Conservation (phyloP, 164 flowering plant genomes). For the Stephania japonica region DNA sequence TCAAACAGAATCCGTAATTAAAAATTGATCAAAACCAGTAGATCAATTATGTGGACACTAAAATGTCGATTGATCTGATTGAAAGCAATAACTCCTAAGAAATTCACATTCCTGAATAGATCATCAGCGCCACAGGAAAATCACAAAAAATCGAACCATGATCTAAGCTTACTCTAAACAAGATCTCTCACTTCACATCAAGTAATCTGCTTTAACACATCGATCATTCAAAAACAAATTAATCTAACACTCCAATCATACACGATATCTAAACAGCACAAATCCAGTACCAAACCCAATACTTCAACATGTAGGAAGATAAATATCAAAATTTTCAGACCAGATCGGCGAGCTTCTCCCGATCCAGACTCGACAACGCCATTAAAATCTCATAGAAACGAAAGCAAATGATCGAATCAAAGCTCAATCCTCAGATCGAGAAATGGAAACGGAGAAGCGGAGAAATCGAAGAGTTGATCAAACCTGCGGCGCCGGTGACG, state of each 20-base stretch:
- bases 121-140: not conserved
- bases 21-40: not conserved
- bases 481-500: constrained; percentile 92
- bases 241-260: not conserved
- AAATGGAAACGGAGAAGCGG: not conserved
- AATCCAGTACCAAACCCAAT: not conserved
- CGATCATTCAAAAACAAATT: not conserved
- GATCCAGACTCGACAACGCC: not conserved
- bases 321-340: not conserved
- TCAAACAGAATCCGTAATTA: not conserved
- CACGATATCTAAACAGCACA: not conserved
- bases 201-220: not conserved
- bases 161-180: not conserved
- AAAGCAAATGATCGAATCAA: not conserved
- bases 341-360: not conserved
- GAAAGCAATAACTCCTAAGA: not conserved
- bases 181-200: not conserved
- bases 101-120: not conserved
- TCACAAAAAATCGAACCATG: not conserved
- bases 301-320: not conserved
- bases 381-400: not conserved
- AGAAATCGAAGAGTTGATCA: not conserved
- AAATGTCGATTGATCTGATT: not conserved
- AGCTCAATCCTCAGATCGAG: constrained; percentile 1
- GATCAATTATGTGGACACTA: not conserved